Base-by-base conservation (phyloP, 306 rosid genomes). In the Vigna reflexopilosa region DNA sequence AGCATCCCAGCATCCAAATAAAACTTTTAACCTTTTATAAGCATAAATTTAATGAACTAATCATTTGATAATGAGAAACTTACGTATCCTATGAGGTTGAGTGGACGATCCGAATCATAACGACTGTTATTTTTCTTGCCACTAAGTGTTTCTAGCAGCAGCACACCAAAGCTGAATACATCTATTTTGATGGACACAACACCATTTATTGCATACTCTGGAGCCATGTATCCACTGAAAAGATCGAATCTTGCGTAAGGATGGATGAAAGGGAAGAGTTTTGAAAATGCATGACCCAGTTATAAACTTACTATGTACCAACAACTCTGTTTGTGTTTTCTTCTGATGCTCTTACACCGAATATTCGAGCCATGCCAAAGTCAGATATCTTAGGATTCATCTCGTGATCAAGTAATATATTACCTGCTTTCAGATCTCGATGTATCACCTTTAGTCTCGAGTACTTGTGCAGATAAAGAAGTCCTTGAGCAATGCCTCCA, bases 361-460 rank as follows among this genome's bases (percentile, higher is more conserved):
- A 86, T 79, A 83, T 81, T 44, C 76, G 72, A 7, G 88, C 86
- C 76, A 88, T 63, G 73, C 85, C 88, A 69, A 86, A 83, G 67
- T 85, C 86, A 16, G 80, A 81, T 48, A 88, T 83, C 59, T 88
- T 86, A 11, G 82, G 76, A 62, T 58, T 79, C 86, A 88, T 80
- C 16, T 81, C 77, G 1, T 81, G 6, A 71, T 86, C 90, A 55
- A 88, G 86, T 17, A 83, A 73, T 12, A 85, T 75, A 17, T 86
- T 85, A 56, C 84, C 49, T 14, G 87, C 72, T 30, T 87, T 85
- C 15, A 85, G 15, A 42, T 87, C 87, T 1, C 71, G 50, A 15
- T 84, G 86, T 16, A 87, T 84, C 69, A 82, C 83, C 38, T 10
- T 79, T 42, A 87, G 22, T 63, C 84, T 86, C 26, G 87, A 88